Percentiles rank a stretch among this genome's conserved stretches.
These are phyloP conservation scores for Periconia digitata DNA, from an alignment of 2,329 filamentous ascomycete species.

Conservation along the genomic window DNA sequence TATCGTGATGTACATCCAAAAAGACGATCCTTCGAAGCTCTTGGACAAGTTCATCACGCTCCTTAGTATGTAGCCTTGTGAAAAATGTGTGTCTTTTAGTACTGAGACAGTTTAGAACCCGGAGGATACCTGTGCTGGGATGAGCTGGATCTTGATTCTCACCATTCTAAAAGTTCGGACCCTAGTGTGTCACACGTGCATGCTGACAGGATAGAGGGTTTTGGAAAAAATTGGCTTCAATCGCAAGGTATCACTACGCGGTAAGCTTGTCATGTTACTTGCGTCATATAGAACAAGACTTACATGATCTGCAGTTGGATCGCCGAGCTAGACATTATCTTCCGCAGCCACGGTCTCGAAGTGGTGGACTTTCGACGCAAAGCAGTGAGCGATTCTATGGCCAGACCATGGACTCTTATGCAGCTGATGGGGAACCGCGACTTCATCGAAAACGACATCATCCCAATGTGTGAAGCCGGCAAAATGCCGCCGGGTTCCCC, in stretches of 20 bases:
- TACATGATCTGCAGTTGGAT: not conserved
- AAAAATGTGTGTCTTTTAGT: not conserved
- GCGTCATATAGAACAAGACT: too few relatives aligned
- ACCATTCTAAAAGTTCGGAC: not conserved
- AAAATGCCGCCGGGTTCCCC: not conserved
- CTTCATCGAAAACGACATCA: not conserved
- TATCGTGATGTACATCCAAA: not conserved
- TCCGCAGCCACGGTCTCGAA: not conserved
- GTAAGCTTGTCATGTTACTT: too few relatives aligned
- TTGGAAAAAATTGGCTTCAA: not conserved
- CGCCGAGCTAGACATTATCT: not conserved
- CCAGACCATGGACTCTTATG: not conserved
- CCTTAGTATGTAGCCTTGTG: not conserved
- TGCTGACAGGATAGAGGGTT: constrained; percentile 1
- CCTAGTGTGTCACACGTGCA: not conserved
- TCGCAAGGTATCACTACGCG: not conserved
- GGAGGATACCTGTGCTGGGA: constrained; percentile 1
- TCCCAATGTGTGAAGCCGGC: not conserved
- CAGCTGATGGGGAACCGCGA: not conserved
- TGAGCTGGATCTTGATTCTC: not conserved
- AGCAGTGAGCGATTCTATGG: not conserved
- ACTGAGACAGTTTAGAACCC: not conserved
- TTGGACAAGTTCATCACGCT: not conserved
- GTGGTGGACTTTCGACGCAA: not conserved
- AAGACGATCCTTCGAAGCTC: not conserved